Base-by-base conservation (phyloP, 768 basidiomycete genomes). In the Boletus vinaceobasis region DNA sequence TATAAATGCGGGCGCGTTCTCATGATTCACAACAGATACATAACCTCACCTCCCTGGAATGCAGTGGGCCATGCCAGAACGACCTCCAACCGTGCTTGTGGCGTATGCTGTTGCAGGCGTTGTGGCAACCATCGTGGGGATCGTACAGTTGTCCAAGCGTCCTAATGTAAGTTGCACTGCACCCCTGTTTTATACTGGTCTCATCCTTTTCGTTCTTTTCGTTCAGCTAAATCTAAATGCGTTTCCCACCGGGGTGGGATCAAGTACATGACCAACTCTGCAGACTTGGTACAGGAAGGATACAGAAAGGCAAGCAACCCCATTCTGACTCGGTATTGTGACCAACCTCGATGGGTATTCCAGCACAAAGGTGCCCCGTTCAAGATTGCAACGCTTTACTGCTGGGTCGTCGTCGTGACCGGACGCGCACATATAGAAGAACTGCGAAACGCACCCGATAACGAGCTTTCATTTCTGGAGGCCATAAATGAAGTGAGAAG, bases 371-470 rank as follows among this genome's bases (percentile, higher is more conserved):
- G 51, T 26, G 50, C 52, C 8, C 50, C 65, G 7, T 76, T 72
- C 60, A 71, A 71, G 53, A 59, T 74, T 31, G 53, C 73, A 3
- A 55, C 55, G 2, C 26, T 64, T 10, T 48, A 47, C 15, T 62
- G 63, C 43, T 81, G 78, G 77, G 52, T 70, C 0, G 71, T 80
- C 23, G 51, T 81, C 7, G 52, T 74, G 1, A 66, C 59, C 14
- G 65, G 66, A 2, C 61, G 58, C 0, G 54, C 61, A 29, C 53
- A 70, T 8, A 56, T 77, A 36, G 73, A 78, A 9, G 77, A 80
- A 36, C 15, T 77, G n/a, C 62, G 67, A 15, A 75, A 66, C 38
- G 72, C 74, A 4, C 65, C 74, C 0, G 75, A 78, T 15, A 70
- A 73, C 31, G 58, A 60, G 7, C 53, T 81, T 31, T 77, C 74